Base-by-base conservation (phyloP, 2,329 filamentous ascomycete species). In the Phialophora macrospora region DNA sequence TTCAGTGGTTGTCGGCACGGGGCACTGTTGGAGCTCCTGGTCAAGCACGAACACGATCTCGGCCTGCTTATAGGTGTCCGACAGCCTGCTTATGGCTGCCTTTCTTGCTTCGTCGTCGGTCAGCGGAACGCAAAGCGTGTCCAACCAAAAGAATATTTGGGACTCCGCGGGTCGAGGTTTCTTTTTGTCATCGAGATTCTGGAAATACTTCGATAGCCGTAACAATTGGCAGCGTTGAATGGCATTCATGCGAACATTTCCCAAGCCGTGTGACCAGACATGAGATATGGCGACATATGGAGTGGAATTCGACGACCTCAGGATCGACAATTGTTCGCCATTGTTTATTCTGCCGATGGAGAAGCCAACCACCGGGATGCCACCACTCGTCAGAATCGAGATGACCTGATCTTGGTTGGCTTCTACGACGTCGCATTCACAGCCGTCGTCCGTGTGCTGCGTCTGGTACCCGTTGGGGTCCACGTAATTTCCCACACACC, bases 231-330 rank as follows among this genome's bases (percentile, higher is more conserved):
- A 44, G 22, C 14, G 30, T 7, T 17, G 17, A 22, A 56, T 20
- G 32, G 54, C 28, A 5, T 56, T 56, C 4, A 3, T 4, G 12
- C 30, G 30, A 4, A 9, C 54, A 24, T 56, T 41, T 20, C 54
- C 54, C 17, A 56, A 24, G 32, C 54, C 54, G 22, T 57, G 30
- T 8, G 55, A 44, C 32, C 32, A 57, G 34, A 57, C 32, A 26
- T 57, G 32, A 26, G 55, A 57, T 22, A 57, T 57, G 4, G 55
- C 55, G 14, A 57, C 22, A 4, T 57, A 57, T 44, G 55, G 32
- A 5, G 38, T 44, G 38, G 38, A 17, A n/a, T n/a, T 7, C 17
- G 17, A n/a, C 38, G 38, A 41, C 14, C 17, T 6, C 17, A 17
- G 14, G 38, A 41, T 41, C 5, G 38, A n/a, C 38, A 41, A 17